Evolutionary conservation across 768 basidiomycete species (phyloP), one percentile per base, ranked within the genome.

Genomic region (Hericium coralloides): DNA sequence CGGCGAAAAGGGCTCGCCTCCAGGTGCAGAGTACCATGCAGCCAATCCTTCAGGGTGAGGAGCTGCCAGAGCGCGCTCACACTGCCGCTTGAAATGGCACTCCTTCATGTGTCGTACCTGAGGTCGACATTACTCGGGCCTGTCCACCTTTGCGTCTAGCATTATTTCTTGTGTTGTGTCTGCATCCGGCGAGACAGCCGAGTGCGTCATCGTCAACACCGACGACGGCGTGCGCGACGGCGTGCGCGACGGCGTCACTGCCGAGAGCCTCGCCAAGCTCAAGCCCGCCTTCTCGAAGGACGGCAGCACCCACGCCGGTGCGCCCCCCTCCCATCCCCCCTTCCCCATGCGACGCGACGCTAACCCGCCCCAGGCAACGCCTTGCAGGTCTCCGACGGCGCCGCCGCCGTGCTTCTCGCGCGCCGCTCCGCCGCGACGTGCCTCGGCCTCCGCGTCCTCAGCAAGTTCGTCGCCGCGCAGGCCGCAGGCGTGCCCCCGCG

Each of bases 201-300:
- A 85, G 64, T 77, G 91, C 41, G 69, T 86, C 26, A n/a, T n/a
- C n/a, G 89, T 95, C 26, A 86, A 89, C 66, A 64, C 69, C 37
- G 94, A 97, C 64, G 93, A 95, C 64, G 94, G 92, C 56, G 81
- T 97, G 57, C 75, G 94, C 26, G 93, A 95, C 64, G 94, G 92
- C 56, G 81, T 97, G 57, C 75, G 94, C 14, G 87, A 86, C 18
- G 92, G 90, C 53, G 87, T 92, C 52, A 95, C 92, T 2, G 75
- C 77, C 53, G 84, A 90, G 74, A 82, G 79, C 57, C 73, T 95
- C 52, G 70, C 74, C 20, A 94, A 92, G 76, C 79, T 95, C 60
- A 92, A 90, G 72, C 83, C 91, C n/a, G 84, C 89, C 3, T 95
- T 95, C 75, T 70, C 73, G 56, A 83, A 87, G 73, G 81, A 80